Evolutionary conservation across 2,329 filamentous ascomycete genomes (phyloP), one percentile per base, ranked within the genome.

Genomic region (Fusarium oxysporum): DNA sequence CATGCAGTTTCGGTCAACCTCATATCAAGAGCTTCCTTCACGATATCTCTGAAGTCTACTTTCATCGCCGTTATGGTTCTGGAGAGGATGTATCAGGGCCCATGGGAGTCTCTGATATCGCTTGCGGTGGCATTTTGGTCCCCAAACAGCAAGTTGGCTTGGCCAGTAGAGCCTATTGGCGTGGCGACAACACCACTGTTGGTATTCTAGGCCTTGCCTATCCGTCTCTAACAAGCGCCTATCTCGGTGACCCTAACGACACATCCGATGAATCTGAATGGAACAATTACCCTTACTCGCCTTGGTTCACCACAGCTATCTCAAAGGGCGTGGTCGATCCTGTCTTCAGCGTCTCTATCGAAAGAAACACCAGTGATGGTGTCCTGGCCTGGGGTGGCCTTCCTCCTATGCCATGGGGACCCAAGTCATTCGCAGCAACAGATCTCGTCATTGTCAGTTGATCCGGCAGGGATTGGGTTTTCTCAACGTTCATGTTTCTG

Each of bases 151-250:
- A 86, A 73, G 82, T 87, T 48, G 85, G 83, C 17, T 80, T 89
- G 25, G 86, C 85, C 48, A 87, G 84, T 73, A 80, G 79, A 63
- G 87, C 86, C 5, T 83, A 83, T 75, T 88, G 87, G 86, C 81
- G 81, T 62, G 87, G 86, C 50, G 84, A 88, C 78, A 88, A 88
- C 76, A 73, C 84, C 47, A 88, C 86, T 30, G 85, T 85, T 61
- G 87, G 86, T 10, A 80, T 88, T 48, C 77, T 88, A 25, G 87
- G 86, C 1, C 81, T 89, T 64, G 86, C 85, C 1, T 88, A 87
- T 61, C 84, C 86, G 5, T 82, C 85, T 44, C 77, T 89, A 35
- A 87, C 86, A 2, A 87, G 83, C 56, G 85, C 83, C 17, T 88
- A 84, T 68, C 80, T 81, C 33, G 85, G 85, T 25, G 76, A 79